These are phyloP conservation scores for Metrosideros polymorpha DNA, from an alignment of 441 rosid genomes.

Conservation along the genomic window DNA sequence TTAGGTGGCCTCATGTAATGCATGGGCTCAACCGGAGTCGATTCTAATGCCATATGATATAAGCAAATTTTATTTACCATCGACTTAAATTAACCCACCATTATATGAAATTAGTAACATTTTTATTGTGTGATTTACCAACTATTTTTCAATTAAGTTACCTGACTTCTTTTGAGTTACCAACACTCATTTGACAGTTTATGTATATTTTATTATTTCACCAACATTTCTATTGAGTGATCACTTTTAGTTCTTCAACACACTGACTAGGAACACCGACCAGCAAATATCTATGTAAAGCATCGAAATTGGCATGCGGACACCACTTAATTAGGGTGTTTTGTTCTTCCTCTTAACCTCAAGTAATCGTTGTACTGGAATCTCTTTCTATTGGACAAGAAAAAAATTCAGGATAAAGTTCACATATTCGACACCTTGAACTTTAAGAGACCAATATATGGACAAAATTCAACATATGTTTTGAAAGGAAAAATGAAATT, in stretches of 20 bases:
- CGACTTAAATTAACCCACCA: not conserved
- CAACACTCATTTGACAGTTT: not conserved
- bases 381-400: too few species aligned
- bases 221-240: not conserved
- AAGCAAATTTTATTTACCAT: not conserved
- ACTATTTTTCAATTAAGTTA: not conserved
- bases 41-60: not conserved
- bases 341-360: too few species aligned
- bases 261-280: too few species aligned
- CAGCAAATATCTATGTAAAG: too few species aligned
- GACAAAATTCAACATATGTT: too few species aligned
- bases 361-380: too few species aligned
- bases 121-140: not conserved
- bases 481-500: not conserved
- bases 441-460: too few species aligned
- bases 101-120: not conserved
- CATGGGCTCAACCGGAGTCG: not conserved
- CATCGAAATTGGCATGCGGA: too few species aligned
- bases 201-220: not conserved
- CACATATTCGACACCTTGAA: too few species aligned
- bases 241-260: not conserved
- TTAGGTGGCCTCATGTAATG: not conserved
- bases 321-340: too few species aligned
- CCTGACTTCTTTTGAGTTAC: not conserved
- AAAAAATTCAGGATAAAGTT: too few species aligned